Evolutionary conservation across 306 rosid species (phyloP).

Genomic region (Vigna unguiculata): DNA sequence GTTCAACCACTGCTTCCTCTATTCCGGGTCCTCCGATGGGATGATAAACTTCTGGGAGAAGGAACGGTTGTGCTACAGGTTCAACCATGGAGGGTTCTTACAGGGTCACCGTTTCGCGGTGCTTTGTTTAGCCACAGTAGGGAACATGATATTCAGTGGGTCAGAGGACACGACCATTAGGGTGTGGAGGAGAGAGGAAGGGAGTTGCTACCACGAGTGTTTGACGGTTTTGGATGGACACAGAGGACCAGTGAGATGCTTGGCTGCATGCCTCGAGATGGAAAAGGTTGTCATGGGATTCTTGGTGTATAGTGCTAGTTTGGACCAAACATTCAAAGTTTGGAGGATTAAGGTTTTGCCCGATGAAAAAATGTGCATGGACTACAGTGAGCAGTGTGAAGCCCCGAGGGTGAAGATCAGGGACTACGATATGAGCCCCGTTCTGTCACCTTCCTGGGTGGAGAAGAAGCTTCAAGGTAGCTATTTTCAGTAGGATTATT

Average conservation of each 20-base stretch:
- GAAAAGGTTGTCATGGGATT: constrained; percentile 66
- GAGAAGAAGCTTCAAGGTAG: constrained; percentile 64
- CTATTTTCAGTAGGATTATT: constrained; percentile 30
- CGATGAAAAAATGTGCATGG: constrained; percentile 51
- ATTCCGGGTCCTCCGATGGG: constrained; percentile 76
- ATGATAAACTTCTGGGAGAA: constrained; percentile 74
- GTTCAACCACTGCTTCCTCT: constrained; percentile 58
- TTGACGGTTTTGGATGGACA: constrained; percentile 78
- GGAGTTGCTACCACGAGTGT: constrained; percentile 74
- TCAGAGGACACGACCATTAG: constrained; percentile 81
- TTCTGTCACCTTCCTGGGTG: constrained; percentile 77
- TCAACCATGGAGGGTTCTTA: constrained; percentile 75
- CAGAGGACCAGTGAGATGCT: constrained; percentile 78
- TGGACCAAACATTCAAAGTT: constrained; percentile 74
- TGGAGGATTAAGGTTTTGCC: constrained; percentile 75
- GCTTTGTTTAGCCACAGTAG: constrained; percentile 67
- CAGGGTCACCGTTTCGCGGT: constrained; percentile 77
- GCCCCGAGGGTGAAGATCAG: constrained; percentile 31
- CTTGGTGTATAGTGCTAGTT: constrained; percentile 70
- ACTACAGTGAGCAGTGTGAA: constrained; percentile 34
- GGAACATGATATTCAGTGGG: constrained; percentile 74
- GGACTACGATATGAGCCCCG: constrained; percentile 60
- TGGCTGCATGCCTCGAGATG: constrained; percentile 71
- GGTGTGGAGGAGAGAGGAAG: constrained; percentile 75
- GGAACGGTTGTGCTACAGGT: constrained; percentile 66